Conservation (phyloP, 2,329 filamentous ascomycete genomes). For the Parastagonospora avenae region DNA sequence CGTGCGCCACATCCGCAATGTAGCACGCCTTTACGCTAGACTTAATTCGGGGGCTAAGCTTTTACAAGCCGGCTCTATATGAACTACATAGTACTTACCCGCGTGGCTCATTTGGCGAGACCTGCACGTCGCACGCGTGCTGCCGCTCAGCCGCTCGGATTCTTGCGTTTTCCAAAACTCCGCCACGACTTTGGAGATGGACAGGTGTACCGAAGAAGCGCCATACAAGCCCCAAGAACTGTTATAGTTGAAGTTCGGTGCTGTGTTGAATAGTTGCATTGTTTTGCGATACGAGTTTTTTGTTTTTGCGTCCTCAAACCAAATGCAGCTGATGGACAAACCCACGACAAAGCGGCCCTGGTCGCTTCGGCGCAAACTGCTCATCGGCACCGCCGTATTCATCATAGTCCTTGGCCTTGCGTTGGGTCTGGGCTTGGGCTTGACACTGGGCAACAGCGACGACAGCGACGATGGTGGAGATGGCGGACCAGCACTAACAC, state of each 20-base stretch:
- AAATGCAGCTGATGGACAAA: not conserved
- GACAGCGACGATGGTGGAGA: conserved; percentile 28
- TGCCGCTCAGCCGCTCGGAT: too few species aligned
- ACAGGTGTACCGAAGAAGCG: too few species aligned
- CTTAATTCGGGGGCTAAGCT: not conserved
- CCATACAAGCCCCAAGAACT: too few species aligned
- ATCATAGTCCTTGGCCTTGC: conserved; percentile 53
- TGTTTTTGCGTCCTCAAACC: too few species aligned
- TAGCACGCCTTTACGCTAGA: conserved; percentile 6
- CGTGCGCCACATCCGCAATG: conserved; percentile 14
- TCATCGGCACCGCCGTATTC: conserved; percentile 24
- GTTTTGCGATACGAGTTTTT: too few species aligned
- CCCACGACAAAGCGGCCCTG: conserved; percentile 11
- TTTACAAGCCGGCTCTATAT: conserved; percentile 10
- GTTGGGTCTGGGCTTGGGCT: conserved; percentile 63
- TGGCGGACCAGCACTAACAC: conserved; percentile 27
- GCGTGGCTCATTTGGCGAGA: conserved; percentile 1
- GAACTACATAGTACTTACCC: conserved; percentile 8
- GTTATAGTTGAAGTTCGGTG: too few species aligned
- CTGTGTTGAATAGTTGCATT: too few species aligned
- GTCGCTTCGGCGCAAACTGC: conserved; percentile 30
- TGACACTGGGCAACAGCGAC: conserved; percentile 45
- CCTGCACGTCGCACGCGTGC: not conserved
- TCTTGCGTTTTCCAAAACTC: too few species aligned
- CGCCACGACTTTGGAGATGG: too few species aligned